Evolutionary conservation across 305 asterid species (phyloP).

Genomic region (Ruellia speciosa): DNA sequence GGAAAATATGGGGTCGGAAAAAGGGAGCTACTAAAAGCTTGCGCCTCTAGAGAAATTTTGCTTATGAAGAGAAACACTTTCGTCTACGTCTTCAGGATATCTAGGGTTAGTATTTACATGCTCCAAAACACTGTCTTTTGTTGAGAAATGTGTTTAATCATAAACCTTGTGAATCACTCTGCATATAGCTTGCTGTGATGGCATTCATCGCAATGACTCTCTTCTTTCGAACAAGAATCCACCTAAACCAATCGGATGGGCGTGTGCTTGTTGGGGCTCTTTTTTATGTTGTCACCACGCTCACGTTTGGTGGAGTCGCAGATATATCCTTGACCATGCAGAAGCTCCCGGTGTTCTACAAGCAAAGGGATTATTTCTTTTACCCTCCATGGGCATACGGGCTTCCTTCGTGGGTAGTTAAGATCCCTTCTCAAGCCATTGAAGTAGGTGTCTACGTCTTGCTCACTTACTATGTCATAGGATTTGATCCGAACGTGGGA

Average conservation of each 20-base stretch:
- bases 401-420: conserved; percentile 24
- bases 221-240: conserved; percentile 24
- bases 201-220: conserved; percentile 21
- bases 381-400: conserved; percentile 33
- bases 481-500: conserved; percentile 28
- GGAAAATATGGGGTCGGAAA: conserved; percentile 31
- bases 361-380: conserved; percentile 27
- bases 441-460: conserved; percentile 20
- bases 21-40: conserved; percentile 35
- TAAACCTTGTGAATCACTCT: neutral
- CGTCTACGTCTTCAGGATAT: conserved; percentile 26
- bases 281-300: conserved; percentile 11
- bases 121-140: neutral
- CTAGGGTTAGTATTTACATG: conserved; percentile 17
- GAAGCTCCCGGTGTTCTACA: conserved; percentile 34
- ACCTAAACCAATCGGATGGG: conserved; percentile 18
- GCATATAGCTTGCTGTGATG: conserved; percentile 20
- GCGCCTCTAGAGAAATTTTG: conserved; percentile 34
- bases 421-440: conserved; percentile 20
- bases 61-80: conserved; percentile 41
- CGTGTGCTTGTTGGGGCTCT: conserved; percentile 17
- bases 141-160: neutral
- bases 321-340: conserved; percentile 23
- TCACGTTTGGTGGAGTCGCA: conserved; percentile 15
- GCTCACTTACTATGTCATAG: conserved; percentile 27